Evolutionary conservation across 495 filamentous ascomycete species (phyloP).

Genomic region (Penicillium robsamsonii): DNA sequence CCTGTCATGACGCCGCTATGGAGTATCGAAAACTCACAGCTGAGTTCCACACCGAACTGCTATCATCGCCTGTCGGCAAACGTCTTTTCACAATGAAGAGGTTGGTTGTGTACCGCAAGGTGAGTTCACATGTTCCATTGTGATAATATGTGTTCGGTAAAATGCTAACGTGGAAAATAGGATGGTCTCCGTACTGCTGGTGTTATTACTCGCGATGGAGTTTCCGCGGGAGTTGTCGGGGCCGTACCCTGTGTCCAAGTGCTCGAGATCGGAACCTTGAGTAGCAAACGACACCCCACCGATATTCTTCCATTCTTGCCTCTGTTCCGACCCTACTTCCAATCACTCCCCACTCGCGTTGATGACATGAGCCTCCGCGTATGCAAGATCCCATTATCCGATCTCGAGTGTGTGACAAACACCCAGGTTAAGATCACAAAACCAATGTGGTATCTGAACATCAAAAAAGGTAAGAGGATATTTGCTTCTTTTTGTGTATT

Average conservation of each 20-base stretch:
- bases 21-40: conserved; percentile 69
- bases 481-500: background rate
- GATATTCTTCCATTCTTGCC: conserved; percentile 79
- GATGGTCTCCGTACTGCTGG: conserved; percentile 77
- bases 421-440: conserved; percentile 62
- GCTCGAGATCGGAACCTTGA: conserved; percentile 65
- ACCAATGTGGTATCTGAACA: conserved; percentile 44
- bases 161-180: conserved; percentile 36
- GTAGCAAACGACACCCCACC: conserved; percentile 64
- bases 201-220: conserved; percentile 73
- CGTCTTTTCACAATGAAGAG: conserved; percentile 71
- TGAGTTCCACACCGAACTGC: conserved; percentile 68
- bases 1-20: conserved; percentile 76
- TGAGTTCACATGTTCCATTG: conserved; percentile 21
- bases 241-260: conserved; percentile 67
- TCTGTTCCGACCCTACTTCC: conserved; percentile 58
- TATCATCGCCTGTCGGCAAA: conserved; percentile 73
- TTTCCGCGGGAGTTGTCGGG: conserved; percentile 54
- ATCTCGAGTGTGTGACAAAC: conserved; percentile 79
- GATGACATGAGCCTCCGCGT: conserved; percentile 64
- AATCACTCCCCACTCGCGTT: conserved; percentile 51
- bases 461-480: conserved; percentile 41
- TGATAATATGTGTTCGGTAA: background rate
- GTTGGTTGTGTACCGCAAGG: conserved; percentile 70
- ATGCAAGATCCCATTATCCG: conserved; percentile 61